Percentiles rank a stretch among this genome's conserved stretches.
Evolutionary conservation across 495 filamentous ascomycete genomes (phyloP).

Genomic region (Neurospora sp.): DNA sequence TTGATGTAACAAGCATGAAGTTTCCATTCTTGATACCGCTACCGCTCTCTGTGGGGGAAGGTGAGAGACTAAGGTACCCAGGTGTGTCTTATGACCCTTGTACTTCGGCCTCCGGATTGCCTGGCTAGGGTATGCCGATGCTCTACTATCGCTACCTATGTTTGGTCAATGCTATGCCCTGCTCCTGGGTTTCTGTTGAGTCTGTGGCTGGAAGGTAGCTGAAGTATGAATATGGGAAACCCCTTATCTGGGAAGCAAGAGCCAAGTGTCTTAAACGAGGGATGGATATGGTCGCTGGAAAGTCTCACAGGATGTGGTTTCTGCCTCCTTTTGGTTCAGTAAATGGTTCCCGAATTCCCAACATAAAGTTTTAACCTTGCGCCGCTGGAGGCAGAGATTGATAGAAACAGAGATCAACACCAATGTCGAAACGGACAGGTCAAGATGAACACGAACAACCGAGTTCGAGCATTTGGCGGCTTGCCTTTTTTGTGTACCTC

Average conservation of each 20-base stretch:
- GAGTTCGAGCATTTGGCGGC: neutral
- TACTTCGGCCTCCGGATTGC: neutral
- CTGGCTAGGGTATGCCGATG: neutral
- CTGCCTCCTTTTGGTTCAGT: neutral
- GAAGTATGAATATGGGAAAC: neutral
- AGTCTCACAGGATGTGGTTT: neutral
- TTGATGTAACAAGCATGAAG: neutral
- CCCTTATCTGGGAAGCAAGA: neutral
- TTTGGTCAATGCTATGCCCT: neutral
- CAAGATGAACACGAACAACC: neutral
- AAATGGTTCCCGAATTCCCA: too few species aligned
- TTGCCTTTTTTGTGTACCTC: neutral
- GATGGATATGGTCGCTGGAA: neutral
- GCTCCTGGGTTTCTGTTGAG: neutral
- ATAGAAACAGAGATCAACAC: neutral
- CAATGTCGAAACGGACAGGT: neutral
- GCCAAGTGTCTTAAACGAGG: neutral
- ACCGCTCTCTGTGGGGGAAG: neutral
- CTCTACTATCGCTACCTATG: neutral
- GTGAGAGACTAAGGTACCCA: neutral
- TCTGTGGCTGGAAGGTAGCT: neutral
- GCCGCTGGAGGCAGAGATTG: neutral
- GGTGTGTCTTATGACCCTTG: neutral
- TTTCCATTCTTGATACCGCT: neutral
- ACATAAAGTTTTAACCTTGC: too few species aligned